phyloP scores from a whole-genome alignment of 306 rosid genomes.

The Senna siamea region DNA sequence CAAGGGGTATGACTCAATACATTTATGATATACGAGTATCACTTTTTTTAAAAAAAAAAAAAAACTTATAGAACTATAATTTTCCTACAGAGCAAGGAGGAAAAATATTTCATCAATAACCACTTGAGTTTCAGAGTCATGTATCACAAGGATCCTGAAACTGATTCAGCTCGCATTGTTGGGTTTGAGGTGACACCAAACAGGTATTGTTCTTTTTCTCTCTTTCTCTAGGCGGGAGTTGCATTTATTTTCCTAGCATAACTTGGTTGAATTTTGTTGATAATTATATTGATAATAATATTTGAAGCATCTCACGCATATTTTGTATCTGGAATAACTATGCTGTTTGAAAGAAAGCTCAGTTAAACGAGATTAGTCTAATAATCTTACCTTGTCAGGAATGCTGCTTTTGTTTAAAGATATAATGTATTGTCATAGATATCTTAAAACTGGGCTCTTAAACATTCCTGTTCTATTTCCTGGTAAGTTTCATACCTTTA shows the following conservation, averaged over 20 bases:
- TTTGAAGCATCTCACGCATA: not conserved
- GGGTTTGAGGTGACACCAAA: constrained; percentile 77
- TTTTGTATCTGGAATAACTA: not conserved
- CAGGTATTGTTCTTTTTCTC: constrained; percentile 45
- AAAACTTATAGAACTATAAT: constrained; percentile 7
- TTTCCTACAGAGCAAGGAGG: constrained; percentile 64
- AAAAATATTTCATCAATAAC: constrained; percentile 69
- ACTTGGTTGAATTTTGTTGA: not conserved
- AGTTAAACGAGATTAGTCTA: not conserved
- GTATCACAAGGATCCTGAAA: constrained; percentile 73
- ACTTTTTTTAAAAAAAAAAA: too few species aligned
- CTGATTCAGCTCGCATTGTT: constrained; percentile 68
- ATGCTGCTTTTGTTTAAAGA: not conserved
- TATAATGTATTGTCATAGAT: not conserved
- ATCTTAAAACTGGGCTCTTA: not conserved
- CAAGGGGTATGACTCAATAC: constrained; percentile 61
- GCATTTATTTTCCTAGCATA: not conserved
- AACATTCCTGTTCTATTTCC: not conserved
- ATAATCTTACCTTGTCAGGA: not conserved
- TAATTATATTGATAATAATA: not conserved
- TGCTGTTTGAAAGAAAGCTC: constrained; percentile 6
- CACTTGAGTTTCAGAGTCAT: constrained; percentile 79
- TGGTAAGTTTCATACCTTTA: not conserved
- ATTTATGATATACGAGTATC: constrained; percentile 22
- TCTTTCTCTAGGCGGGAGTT: not conserved